Conservation (phyloP, 1,284 basidiomycete species). For the Malassezia caprae region DNA sequence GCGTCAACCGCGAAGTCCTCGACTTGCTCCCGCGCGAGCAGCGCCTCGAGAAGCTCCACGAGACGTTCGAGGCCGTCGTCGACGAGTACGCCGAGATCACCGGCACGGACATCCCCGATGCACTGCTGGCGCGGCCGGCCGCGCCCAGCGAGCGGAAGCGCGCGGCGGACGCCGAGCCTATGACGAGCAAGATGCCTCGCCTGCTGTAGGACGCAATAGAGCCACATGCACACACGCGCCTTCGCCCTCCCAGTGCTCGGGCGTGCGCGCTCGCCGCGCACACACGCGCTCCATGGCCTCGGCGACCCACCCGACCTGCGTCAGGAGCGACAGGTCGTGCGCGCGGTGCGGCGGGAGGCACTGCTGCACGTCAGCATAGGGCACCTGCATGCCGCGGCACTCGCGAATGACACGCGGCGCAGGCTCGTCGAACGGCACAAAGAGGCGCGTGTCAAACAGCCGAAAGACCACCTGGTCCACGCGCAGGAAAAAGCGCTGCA, state of each 20-base stretch:
- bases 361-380: constrained; percentile 72
- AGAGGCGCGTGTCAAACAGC: constrained; percentile 77
- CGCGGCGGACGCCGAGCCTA: neutral
- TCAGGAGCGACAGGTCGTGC: constrained; percentile 77
- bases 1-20: constrained; percentile 86
- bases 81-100: constrained; percentile 79
- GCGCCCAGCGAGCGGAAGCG: neutral
- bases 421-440: constrained; percentile 60
- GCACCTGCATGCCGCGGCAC: constrained; percentile 75
- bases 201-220: constrained; percentile 1
- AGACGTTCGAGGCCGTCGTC: constrained; percentile 78
- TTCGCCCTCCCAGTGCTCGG: constrained; percentile 13
- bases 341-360: constrained; percentile 59
- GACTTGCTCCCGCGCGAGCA: constrained; percentile 75
- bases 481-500: constrained; percentile 80
- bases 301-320: constrained; percentile 76
- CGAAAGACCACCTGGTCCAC: constrained; percentile 93
- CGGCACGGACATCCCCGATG: constrained; percentile 36
- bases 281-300: constrained; percentile 55
- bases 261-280: neutral
- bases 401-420: constrained; percentile 61
- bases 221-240: constrained; percentile 14
- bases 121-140: constrained; percentile 19
- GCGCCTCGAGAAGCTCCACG: constrained; percentile 74
- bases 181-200: constrained; percentile 1